These are phyloP conservation scores for Lactarius trivialis DNA, from an alignment of 768 basidiomycete genomes.

Conservation along the genomic window DNA sequence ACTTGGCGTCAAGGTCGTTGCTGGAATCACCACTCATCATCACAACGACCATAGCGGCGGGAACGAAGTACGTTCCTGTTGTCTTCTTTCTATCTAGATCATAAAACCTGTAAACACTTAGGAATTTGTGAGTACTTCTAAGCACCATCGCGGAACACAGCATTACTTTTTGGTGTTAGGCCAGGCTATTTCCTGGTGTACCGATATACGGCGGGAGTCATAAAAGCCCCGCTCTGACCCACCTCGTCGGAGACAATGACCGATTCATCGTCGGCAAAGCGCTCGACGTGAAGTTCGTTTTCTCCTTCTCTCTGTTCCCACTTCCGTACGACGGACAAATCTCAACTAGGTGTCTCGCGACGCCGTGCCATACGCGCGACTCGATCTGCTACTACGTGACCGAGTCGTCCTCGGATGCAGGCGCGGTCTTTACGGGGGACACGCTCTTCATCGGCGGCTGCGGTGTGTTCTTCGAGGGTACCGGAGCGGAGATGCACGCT, in stretches of 20 bases:
- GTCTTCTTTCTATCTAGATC: constrained; percentile 2
- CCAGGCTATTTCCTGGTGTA: constrained; percentile 37
- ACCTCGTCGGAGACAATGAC: constrained; percentile 74
- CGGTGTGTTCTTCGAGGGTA: constrained; percentile 93
- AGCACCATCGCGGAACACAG: not conserved
- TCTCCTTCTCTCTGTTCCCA: no score
- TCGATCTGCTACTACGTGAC: constrained; percentile 87
- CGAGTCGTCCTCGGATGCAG: constrained; percentile 36
- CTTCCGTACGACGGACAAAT: no score
- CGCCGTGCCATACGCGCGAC: constrained; percentile 93
- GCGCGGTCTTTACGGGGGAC: constrained; percentile 90
- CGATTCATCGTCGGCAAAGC: constrained; percentile 67
- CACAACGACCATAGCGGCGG: constrained; percentile 88
- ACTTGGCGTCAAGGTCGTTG: constrained; percentile 59
- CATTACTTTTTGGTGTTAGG: constrained; percentile 29
- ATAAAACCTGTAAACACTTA: constrained; percentile 10
- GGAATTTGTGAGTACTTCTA: constrained; percentile 39
- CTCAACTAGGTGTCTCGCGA: constrained; percentile 61
- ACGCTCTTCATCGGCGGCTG: constrained; percentile 86
- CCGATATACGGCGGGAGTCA: constrained; percentile 78
- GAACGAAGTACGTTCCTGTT: constrained; percentile 50
- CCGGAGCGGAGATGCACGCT: constrained; percentile 69
- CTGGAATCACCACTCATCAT: constrained; percentile 86
- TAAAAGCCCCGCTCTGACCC: constrained; percentile 56
- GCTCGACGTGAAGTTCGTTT: constrained; percentile 51